Conservation (phyloP, 495 filamentous ascomycete species). For the Penicillium ochrochloron region DNA sequence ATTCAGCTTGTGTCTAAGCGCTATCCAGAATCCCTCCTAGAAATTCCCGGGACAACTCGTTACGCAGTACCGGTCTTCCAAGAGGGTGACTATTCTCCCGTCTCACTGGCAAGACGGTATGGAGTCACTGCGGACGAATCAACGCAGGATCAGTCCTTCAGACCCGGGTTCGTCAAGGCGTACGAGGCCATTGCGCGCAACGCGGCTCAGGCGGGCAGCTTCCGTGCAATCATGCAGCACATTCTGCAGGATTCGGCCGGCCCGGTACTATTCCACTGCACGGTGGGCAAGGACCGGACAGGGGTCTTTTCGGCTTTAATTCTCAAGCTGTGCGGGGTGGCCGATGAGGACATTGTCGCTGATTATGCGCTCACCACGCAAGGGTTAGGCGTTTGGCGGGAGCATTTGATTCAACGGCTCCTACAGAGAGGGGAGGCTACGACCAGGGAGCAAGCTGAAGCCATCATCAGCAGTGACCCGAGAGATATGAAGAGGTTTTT, state of each 20-base stretch:
- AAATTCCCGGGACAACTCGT: slow-evolving; percentile 43
- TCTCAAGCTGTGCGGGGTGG: slow-evolving; percentile 59
- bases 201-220: slow-evolving; percentile 20
- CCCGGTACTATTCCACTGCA: slow-evolving; percentile 56
- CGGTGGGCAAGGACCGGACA: slow-evolving; percentile 67
- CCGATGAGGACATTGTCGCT: slow-evolving; percentile 58
- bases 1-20: slow-evolving; percentile 36
- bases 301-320: slow-evolving; percentile 65
- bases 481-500: background rate
- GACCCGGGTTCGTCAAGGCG: slow-evolving; percentile 54
- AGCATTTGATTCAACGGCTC: slow-evolving; percentile 11
- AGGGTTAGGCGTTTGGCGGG: slow-evolving; percentile 12
- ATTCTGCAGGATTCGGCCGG: slow-evolving; percentile 20
- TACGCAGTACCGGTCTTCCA: slow-evolving; percentile 61
- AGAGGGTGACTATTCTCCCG: slow-evolving; percentile 57
- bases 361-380: slow-evolving; percentile 58
- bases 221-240: slow-evolving; percentile 17
- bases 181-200: slow-evolving; percentile 47
- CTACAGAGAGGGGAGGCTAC: slow-evolving; percentile 10
- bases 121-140: background rate
- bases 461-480: slow-evolving; percentile 2
- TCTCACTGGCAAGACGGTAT: slow-evolving; percentile 47
- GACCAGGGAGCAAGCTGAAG: slow-evolving; percentile 5
- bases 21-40: slow-evolving; percentile 11
- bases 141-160: slow-evolving; percentile 34